Conservation (phyloP, 225 moss, liverwort and hornwort species). For the Pseudoscleropodium purum region DNA sequence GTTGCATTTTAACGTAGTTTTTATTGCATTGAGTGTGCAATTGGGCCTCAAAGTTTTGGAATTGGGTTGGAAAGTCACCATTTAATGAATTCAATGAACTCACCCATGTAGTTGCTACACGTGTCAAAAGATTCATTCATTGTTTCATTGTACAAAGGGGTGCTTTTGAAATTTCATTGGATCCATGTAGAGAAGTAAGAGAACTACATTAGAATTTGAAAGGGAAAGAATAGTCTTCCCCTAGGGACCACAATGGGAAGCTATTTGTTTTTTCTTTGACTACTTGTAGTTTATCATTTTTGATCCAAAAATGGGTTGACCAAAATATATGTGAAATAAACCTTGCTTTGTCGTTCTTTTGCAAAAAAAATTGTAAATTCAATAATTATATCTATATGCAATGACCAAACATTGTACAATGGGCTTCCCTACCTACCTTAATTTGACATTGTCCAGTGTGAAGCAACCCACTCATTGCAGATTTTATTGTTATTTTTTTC, state of each 20-base stretch:
- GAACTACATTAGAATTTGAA: too few species aligned
- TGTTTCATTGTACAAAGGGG: too few species aligned
- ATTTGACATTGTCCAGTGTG: not conserved
- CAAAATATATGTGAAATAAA: not conserved
- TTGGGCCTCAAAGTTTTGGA: not conserved
- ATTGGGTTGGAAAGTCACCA: not conserved
- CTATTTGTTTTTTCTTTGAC: not conserved
- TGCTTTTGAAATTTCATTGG: too few species aligned
- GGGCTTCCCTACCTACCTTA: not conserved
- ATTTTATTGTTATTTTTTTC: too few species aligned
- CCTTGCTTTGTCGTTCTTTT: accelerated
- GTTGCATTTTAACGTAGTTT: not conserved
- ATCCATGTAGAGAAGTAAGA: too few species aligned
- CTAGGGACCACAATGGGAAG: too few species aligned
- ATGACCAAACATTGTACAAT: not conserved
- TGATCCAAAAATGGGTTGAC: not conserved
- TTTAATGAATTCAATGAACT: not conserved
- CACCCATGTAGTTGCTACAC: not conserved
- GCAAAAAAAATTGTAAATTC: not conserved
- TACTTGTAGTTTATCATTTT: not conserved
- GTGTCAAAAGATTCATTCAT: not conserved
- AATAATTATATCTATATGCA: not conserved
- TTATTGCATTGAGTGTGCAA: not conserved
- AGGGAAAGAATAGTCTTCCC: too few species aligned
- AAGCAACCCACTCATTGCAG: too few species aligned